Base-by-base conservation (phyloP, 2,329 filamentous ascomycete species). In the Fusarium irregulare region DNA sequence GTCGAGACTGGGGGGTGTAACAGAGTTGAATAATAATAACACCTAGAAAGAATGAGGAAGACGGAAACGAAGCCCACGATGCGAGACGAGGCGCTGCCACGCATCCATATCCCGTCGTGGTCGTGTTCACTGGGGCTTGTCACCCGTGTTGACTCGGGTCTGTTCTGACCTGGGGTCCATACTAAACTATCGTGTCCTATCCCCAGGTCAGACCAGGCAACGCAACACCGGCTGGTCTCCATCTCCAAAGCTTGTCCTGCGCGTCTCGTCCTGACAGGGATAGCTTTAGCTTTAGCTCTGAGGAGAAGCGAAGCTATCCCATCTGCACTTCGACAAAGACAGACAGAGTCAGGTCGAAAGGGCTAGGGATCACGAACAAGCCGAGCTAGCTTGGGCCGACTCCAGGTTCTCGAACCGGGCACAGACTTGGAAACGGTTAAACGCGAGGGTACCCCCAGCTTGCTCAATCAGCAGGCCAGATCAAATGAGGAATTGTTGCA, bases 371-470 rank as follows among this genome's bases (percentile, higher is more conserved):
- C 34, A 37, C 34, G 23, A 51, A 32, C 13, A 46, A 47, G 27
- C 20, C 37, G 49, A 65, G 50, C 66, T 62, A 64, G 66, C 37
- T 44, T 48, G 30, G 34, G 49, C 28, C 56, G 44, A 41, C 60
- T 56, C 51, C 45, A 63, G 53, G 66, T 70, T 70, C 66, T 50
- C 61, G 66, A 70, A 70, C 56, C 62, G 61, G 67, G 56, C 66
- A 66, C 61, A 56, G 53, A 49, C 48, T 27, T 51, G 20, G 25
- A 70, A 70, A 63, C 56, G 66, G 53, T 49, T 56, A 65, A 64
- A 65, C 28, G 64, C 34, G 60, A 56, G 37, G 40, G 45, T 55
- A 70, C 61, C 66, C 61, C 66, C 55, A 44, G 55, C 47, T 28
- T 16, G 34, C 20, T n/a, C 32, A 41, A 66, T 53, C 48, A 58